A percentile compares a stretch with the other conserved stretches of the same genome.
phyloP scores from a whole-genome alignment of 805 yeast species.

The Scheffersomyces coipomensis region DNA sequence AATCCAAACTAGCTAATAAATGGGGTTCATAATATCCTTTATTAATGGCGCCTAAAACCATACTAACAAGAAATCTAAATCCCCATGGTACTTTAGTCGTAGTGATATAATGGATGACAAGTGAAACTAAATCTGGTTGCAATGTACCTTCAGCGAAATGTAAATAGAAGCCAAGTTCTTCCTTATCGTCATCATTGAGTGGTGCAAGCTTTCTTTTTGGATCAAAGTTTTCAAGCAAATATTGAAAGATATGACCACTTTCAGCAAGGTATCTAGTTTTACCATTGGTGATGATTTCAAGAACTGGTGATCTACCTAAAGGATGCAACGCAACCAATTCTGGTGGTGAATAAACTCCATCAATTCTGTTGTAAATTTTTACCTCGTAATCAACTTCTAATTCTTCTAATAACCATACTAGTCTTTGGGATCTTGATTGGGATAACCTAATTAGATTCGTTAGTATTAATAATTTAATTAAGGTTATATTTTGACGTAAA shows the following conservation, averaged over 20 bases:
- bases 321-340: constrained; percentile 56
- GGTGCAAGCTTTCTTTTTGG: constrained; percentile 24
- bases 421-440: constrained; percentile 58
- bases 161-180: constrained; percentile 51
- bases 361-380: constrained; percentile 50
- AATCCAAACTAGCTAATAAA: constrained; percentile 19
- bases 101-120: constrained; percentile 37
- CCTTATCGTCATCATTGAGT: constrained; percentile 32
- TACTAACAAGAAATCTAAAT: constrained; percentile 16
- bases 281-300: constrained; percentile 24
- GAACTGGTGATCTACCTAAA: constrained; percentile 61
- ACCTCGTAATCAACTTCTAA: constrained; percentile 54
- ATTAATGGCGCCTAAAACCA: constrained; percentile 21
- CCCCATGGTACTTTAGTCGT: constrained; percentile 25
- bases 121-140: constrained; percentile 46
- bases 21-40: constrained; percentile 24
- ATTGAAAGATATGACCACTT: constrained; percentile 38
- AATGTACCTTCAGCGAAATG: constrained; percentile 64
- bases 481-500: constrained; percentile 2
- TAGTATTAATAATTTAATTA: constrained; percentile 6
- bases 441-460: constrained; percentile 34
- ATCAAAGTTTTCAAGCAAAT: constrained; percentile 33
- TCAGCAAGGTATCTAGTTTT: constrained; percentile 24
- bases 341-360: constrained; percentile 42
- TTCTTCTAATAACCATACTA: constrained; percentile 65